Evolutionary conservation across 129 eudicot genomes (phyloP), one percentile per base, ranked within the genome.

Genomic region (Solidago caesia): DNA sequence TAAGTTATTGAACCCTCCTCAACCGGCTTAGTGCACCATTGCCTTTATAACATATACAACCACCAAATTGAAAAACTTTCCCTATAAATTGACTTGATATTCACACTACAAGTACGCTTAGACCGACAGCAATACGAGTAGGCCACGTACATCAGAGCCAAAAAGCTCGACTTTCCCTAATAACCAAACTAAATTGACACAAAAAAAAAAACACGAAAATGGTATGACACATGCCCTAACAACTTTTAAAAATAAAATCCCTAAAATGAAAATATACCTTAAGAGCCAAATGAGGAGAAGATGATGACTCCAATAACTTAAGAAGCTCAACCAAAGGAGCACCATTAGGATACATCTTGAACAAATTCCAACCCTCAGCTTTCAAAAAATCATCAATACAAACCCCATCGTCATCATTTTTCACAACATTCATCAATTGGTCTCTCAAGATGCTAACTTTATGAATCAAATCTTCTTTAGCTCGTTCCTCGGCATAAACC

Each of bases 321-420:
- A 91, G 75, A 44, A 95, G 88, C 89, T 86, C 87, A 80, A 88
- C 67, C 15, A 90, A 75, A 71, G 93, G 93, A 61, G 78, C 80
- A 12, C 96, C 97, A 82, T 87, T 70, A 7, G 82, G 25, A 76
- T 82, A 85, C 41, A 21, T 59, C 73, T 75, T 78, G 47, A 95
- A 84, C 76, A 95, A 80, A 57, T 73, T 68, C 71, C 43, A 81
- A 14, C 96, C 99, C 55, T 87, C 79, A 55, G 80, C 86, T n/a
- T 91, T 89, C 76, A 95, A 69, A 2, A 95, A 71, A 2, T 70
- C 77, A n/a, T 65, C 72, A 41, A 87, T 52, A 43, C 52, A 76
- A 7, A 42, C 77, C 11, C 27, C 81, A 5, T 67, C 87, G 0
- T 60, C 66, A 15, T 61, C 67, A 27, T 63, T 33, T 42, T 49